Percentiles rank a stretch among this genome's conserved stretches.
These are phyloP conservation scores for Phytophthora gonapodyides DNA, from an alignment of 352 stramenopile species.

Conservation along the genomic window DNA sequence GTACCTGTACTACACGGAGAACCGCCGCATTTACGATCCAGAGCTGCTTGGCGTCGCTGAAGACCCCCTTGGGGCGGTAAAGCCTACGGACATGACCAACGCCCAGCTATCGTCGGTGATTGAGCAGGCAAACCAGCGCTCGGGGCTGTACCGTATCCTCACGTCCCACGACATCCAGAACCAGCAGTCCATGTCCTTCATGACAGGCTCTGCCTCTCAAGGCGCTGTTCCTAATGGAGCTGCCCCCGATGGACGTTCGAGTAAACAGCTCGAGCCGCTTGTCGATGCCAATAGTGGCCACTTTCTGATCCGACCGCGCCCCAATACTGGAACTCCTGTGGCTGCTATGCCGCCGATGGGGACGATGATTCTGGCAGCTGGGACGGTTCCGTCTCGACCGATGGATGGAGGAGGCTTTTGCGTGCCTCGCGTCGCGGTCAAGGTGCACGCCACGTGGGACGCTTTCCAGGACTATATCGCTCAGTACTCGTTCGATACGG, in stretches of 20 bases:
- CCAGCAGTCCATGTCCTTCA: slow-evolving; percentile 26
- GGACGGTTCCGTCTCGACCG: slow-evolving; percentile 34
- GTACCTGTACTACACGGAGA: slow-evolving; percentile 78
- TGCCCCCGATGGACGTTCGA: background rate
- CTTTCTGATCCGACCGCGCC: slow-evolving; percentile 24
- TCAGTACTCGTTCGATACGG: slow-evolving; percentile 62
- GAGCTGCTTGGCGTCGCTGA: slow-evolving; percentile 52
- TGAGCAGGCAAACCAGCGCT: slow-evolving; percentile 25
- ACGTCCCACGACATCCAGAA: slow-evolving; percentile 21
- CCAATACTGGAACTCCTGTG: background rate
- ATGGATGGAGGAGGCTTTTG: slow-evolving; percentile 37
- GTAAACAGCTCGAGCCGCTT: slow-evolving; percentile 18
- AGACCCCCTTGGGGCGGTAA: slow-evolving; percentile 5
- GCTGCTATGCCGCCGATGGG: slow-evolving; percentile 25
- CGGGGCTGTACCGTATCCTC: slow-evolving; percentile 24
- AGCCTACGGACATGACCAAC: slow-evolving; percentile 13
- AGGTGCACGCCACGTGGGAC: slow-evolving; percentile 64
- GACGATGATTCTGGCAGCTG: slow-evolving; percentile 36
- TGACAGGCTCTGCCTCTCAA: slow-evolving; percentile 10
- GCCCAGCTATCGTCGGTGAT: slow-evolving; percentile 25
- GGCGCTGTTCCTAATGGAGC: slow-evolving; percentile 5
- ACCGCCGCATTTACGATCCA: slow-evolving; percentile 77
- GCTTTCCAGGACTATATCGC: slow-evolving; percentile 57
- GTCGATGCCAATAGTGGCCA: slow-evolving; percentile 15
- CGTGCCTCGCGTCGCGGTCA: slow-evolving; percentile 43